Evolutionary conservation across 352 stramenopile genomes (phyloP).

Genomic region (Phytophthora pistaciae): DNA sequence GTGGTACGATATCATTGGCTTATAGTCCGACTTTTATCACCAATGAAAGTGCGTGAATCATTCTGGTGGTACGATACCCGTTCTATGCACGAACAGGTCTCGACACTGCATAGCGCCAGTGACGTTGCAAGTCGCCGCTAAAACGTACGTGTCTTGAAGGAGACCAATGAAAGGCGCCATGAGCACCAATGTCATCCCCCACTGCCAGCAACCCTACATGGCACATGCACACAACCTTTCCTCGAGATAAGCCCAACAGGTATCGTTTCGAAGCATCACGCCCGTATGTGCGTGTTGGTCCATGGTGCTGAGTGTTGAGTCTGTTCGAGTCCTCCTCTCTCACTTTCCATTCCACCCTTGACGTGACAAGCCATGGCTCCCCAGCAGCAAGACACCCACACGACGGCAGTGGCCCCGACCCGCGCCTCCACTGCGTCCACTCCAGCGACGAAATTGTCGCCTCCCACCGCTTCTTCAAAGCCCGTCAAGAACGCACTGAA

Average conservation of each 20-base stretch:
- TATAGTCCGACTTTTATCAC: not conserved
- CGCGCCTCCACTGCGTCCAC: not conserved
- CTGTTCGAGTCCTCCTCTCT: not conserved
- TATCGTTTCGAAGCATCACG: not conserved
- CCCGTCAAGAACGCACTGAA: constrained; percentile 1
- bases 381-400: not conserved
- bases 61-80: not conserved
- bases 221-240: not conserved
- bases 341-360: not conserved
- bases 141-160: not conserved
- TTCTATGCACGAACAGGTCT: not conserved
- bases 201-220: not conserved
- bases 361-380: constrained; percentile 4
- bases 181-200: constrained; percentile 1
- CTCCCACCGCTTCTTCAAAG: not conserved
- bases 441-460: not conserved
- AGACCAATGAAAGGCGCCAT: not conserved
- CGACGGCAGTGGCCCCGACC: not conserved
- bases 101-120: not conserved
- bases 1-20: not conserved
- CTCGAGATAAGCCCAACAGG: not conserved
- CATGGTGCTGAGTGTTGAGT: not conserved
- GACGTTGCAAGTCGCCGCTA: constrained; percentile 2
- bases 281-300: not conserved
- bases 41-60: not conserved